Conservation (phyloP, 371 early-diverging fungal genomes). For the Phascolomyces articulosus region DNA sequence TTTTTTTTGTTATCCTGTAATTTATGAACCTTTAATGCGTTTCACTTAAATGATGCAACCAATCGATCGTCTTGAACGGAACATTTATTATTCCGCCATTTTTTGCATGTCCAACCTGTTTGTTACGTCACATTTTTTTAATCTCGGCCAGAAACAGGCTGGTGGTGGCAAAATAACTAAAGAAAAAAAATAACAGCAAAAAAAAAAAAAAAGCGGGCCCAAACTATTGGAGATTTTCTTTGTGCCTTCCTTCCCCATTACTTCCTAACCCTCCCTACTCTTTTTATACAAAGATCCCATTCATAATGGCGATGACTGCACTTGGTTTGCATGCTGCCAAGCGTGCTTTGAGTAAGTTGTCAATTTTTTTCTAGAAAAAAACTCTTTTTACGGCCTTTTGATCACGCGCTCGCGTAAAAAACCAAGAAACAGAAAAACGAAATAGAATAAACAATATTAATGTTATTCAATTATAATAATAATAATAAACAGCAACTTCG, state of each 20-base stretch:
- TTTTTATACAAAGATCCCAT: conserved; percentile 20
- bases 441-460: no score
- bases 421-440: no score
- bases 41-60: no score
- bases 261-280: conserved; percentile 40
- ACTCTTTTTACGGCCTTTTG: no score
- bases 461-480: background rate
- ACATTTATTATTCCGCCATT: no score
- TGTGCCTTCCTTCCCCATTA: conserved; percentile 10
- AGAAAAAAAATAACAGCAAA: background rate
- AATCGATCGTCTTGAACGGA: no score
- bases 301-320: conserved; percentile 41
- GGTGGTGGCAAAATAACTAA: background rate
- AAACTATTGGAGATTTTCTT: background rate
- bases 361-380: background rate
- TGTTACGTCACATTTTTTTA: conserved; percentile 1
- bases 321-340: conserved; percentile 55
- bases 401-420: background rate
- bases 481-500: conserved; percentile 25
- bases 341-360: conserved; percentile 48
- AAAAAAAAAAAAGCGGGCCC: no score
- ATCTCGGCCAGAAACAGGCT: background rate
- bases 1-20: no score
- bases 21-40: no score
- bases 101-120: no score